Base-by-base conservation (phyloP, 768 basidiomycete genomes). In the Naganishia vishniacii region DNA sequence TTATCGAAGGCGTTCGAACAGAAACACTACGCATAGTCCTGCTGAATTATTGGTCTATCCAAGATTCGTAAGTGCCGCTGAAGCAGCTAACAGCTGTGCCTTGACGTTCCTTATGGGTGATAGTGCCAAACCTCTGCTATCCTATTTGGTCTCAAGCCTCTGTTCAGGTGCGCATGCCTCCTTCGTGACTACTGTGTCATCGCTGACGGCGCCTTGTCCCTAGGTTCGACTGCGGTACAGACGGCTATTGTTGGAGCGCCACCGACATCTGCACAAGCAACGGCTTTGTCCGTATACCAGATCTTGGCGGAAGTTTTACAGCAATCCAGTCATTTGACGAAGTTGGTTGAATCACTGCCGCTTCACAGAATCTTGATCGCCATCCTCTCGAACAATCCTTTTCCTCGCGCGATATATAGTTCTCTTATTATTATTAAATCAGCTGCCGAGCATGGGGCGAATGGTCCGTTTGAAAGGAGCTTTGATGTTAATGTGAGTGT, bases 71-170 rank as follows among this genome's bases (percentile, higher is more conserved):
- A 65, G 69, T 65, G 16, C 15, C 25, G 29, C 6, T 23, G 34
- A 12, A 6, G 23, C n/a, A 0, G 28, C 28, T 4, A 26, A 37
- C 9, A 51, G 41, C 11, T 46, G 6, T n/a, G 6, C 15, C 8
- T 31, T 15, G 18, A 11, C 34, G n/a, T 16, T 11, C 1, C 18
- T 26, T 41, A 15, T 32, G 11, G 2, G 26, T 66, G 60, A 28
- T 47, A 69, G 72, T n/a, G 75, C 94, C 70, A 94, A 91, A 71
- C 91, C 93, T 0, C 77, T 92, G 0, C 84, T 91, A 4, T 87
- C 90, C 0, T 94, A 89, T 73, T 79, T 94, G 8, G 88, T 89
- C 1, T 88, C 90, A 0, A 87, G 88, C 72, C 75, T 92, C 13
- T 83, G 87, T 65, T 41, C 32, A 9, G 42, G 65, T 66, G 37